Evolutionary conservation across 2,329 filamentous ascomycete genomes (phyloP).

Genomic region (Venturia asperata): DNA sequence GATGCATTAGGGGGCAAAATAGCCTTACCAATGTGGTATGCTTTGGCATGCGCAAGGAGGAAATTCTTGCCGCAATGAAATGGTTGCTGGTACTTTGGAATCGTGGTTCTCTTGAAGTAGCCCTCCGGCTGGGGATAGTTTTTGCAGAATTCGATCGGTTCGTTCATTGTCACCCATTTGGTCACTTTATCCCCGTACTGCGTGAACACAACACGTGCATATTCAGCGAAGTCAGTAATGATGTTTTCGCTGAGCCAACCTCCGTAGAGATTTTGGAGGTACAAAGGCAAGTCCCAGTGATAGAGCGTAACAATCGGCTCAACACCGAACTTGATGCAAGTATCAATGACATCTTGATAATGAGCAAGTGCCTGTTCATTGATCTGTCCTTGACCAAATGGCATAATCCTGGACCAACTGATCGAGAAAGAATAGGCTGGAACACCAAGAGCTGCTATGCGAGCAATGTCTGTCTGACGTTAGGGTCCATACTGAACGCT

Average conservation of each 20-base stretch:
- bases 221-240: slow-evolving; percentile 71
- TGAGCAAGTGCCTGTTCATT: slow-evolving; percentile 72
- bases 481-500: slow-evolving; percentile 86
- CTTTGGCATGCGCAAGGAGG: slow-evolving; percentile 69
- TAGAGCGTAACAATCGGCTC: slow-evolving; percentile 74
- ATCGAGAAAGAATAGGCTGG: slow-evolving; percentile 77
- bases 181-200: slow-evolving; percentile 67
- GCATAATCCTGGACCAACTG: slow-evolving; percentile 77
- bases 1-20: slow-evolving; percentile 62
- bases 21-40: slow-evolving; percentile 72
- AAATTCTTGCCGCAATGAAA: slow-evolving; percentile 60
- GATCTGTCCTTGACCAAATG: slow-evolving; percentile 73
- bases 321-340: slow-evolving; percentile 68
- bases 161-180: slow-evolving; percentile 87
- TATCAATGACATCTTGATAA: slow-evolving; percentile 73
- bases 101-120: slow-evolving; percentile 78
- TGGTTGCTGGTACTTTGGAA: slow-evolving; percentile 58
- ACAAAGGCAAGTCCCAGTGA: slow-evolving; percentile 83
- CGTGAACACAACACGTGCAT: slow-evolving; percentile 68
- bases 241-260: slow-evolving; percentile 81
- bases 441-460: slow-evolving; percentile 68
- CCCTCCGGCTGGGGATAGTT: slow-evolving; percentile 58
- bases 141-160: slow-evolving; percentile 68
- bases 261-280: slow-evolving; percentile 70
- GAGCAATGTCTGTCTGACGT: slow-evolving; percentile 65